phyloP scores from a whole-genome alignment of 768 basidiomycete species.

The Boletellus ananiceps region DNA sequence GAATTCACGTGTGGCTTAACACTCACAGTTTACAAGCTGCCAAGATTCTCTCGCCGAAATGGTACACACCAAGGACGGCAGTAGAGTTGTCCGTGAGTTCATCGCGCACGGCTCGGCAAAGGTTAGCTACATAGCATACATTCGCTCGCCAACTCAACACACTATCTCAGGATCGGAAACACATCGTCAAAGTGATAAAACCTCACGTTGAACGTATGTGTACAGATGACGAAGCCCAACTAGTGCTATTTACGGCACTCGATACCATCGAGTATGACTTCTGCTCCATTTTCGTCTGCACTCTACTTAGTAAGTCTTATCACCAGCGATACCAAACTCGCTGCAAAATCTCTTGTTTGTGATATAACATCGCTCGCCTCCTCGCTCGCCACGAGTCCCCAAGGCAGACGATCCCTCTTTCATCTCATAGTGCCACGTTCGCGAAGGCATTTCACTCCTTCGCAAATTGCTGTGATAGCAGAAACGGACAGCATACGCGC shows the following conservation, averaged over 20 bases:
- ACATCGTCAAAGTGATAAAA: constrained; percentile 83
- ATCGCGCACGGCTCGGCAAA: constrained; percentile 81
- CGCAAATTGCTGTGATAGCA: constrained; percentile 63
- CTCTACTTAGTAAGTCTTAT: background rate
- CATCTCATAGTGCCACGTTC: constrained; percentile 82
- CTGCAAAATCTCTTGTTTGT: constrained; percentile 71
- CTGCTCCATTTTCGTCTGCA: background rate
- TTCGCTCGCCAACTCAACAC: background rate
- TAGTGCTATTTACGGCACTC: constrained; percentile 84
- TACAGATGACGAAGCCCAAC: constrained; percentile 83
- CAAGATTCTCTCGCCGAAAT: constrained; percentile 87
- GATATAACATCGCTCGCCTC: constrained; percentile 59
- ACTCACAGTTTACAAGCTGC: constrained; percentile 43
- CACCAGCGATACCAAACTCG: constrained; percentile 83
- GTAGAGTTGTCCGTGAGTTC: constrained; percentile 80
- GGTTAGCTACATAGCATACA: constrained; percentile 32
- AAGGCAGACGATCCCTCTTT: constrained; percentile 79
- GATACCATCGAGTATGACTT: constrained; percentile 79
- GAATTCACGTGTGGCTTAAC: background rate
- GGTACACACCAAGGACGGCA: constrained; percentile 92
- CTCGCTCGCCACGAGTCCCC: constrained; percentile 53
- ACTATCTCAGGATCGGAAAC: constrained; percentile 71
- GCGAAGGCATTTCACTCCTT: constrained; percentile 84
- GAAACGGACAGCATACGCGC: constrained; percentile 67
- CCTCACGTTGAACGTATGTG: constrained; percentile 89